Evolutionary conservation across 257 asterid species (phyloP), one percentile per base, ranked within the genome.

Genomic region (Solanum acaule): DNA sequence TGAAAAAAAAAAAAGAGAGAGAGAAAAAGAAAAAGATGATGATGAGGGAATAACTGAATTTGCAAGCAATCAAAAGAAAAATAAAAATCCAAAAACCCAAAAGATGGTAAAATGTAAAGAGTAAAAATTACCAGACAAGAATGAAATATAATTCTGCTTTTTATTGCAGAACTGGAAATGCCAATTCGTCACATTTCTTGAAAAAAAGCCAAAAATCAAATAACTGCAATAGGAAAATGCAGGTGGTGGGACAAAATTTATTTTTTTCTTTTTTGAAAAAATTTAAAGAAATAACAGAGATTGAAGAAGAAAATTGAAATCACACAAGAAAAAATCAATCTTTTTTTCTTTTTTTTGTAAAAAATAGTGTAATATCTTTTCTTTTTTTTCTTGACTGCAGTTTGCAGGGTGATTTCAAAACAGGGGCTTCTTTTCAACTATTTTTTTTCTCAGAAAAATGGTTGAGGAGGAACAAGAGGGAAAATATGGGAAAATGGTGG

Each of bases 351-450:
- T 52, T 46, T 25, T 33, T 52, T 22, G 27, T 44, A 1, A 78
- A 42, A 42, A 40, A 8, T 31, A 34, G 23, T 56, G 23, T 83
- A 34, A 20, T 56, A 8, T 59, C 27, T 52, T 44, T 20, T n/a
- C 35, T 87, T 44, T 90, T 37, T 90, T 27, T 82, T 59, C 83
- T 91, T 91, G 94, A 93, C 95, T 91, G 94, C 96, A 71, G 95
- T 93, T 93, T 90, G 88, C 92, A 93, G 95, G 94, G 93, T 94
- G 98, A 94, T 95, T 97, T 95, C 95, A 96, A 97, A 94, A 95
- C 91, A 91, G 88, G 91, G 91, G 90, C 88, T 88, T 92, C 95
- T 78, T 44, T 85, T 91, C 95, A 96, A 95, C 92, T 96, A 93
- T 89, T 92, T 52, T 52, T 56, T 56, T 56, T 56, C 25, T 92